Evolutionary conservation across 352 stramenopile species (phyloP).

Genomic region (Saprolegnia parasitica): DNA sequence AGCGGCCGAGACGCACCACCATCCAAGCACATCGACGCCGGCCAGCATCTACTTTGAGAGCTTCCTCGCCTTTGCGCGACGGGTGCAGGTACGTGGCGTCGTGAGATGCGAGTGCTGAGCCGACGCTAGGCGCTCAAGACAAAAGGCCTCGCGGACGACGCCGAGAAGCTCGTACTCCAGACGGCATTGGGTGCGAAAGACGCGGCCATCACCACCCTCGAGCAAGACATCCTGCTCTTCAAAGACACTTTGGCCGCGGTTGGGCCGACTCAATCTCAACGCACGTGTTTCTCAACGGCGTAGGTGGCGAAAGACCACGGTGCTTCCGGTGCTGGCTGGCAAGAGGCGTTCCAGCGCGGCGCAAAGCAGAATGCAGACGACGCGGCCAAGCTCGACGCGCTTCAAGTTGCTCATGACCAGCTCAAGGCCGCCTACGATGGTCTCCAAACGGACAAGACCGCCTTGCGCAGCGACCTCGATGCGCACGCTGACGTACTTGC

Average conservation of each 20-base stretch:
- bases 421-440: too few species aligned
- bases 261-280: not conserved
- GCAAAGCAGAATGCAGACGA: not conserved
- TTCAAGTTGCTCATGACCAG: too few species aligned
- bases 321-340: not conserved
- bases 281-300: not conserved
- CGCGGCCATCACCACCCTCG: constrained; percentile 34
- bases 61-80: constrained; percentile 44
- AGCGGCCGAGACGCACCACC: not conserved
- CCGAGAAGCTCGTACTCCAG: constrained; percentile 39
- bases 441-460: too few species aligned
- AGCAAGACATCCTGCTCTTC: constrained; percentile 54
- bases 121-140: constrained; percentile 39
- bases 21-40: not conserved
- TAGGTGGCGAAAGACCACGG: not conserved
- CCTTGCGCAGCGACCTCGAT: too few species aligned
- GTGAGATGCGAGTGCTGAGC: not conserved
- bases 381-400: not conserved
- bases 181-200: constrained; percentile 36
- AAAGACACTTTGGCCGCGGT: constrained; percentile 54
- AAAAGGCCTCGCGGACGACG: constrained; percentile 36
- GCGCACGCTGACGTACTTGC: too few species aligned
- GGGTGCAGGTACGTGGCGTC: constrained; percentile 38
- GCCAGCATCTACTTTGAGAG: constrained; percentile 43
- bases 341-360: not conserved